Percentiles rank a stretch among this genome's conserved stretches.
These are phyloP conservation scores for Cicer yamashitae DNA, from an alignment of 306 rosid genomes.

Conservation along the genomic window DNA sequence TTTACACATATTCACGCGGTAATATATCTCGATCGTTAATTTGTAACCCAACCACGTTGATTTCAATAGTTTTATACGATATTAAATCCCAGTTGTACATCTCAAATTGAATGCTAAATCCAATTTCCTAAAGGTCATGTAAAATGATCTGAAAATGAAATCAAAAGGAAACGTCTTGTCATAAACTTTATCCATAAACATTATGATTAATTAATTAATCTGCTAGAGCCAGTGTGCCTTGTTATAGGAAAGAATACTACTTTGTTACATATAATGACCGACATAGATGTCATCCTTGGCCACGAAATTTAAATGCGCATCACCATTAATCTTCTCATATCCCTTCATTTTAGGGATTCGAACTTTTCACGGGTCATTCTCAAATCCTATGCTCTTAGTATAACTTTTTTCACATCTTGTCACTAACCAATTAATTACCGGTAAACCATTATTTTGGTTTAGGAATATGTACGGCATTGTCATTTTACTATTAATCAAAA, in stretches of 20 bases:
- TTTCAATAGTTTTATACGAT: too few species aligned
- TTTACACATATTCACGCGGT: too few species aligned
- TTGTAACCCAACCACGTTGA: too few species aligned
- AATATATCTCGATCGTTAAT: too few species aligned
- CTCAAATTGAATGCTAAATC: too few species aligned
- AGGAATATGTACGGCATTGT: too few species aligned
- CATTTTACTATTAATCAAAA: too few species aligned
- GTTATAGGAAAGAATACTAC: slow-evolving; percentile 1
- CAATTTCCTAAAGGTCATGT: slow-evolving; percentile 19
- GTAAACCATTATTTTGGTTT: too few species aligned
- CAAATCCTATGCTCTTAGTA: slow-evolving; percentile 24
- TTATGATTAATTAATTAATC: neutral
- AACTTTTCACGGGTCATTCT: slow-evolving; percentile 30
- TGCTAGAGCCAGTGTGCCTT: neutral
- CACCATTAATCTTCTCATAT: slow-evolving; percentile 31
- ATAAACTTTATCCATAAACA: slow-evolving; percentile 42
- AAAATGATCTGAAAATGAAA: slow-evolving; percentile 44
- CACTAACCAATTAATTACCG: too few species aligned
- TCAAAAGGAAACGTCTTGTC: slow-evolving; percentile 42
- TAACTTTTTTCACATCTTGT: too few species aligned
- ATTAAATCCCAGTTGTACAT: too few species aligned
- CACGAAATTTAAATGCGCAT: slow-evolving; percentile 23
- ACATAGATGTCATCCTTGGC: slow-evolving; percentile 11
- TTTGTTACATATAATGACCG: slow-evolving; percentile 15
- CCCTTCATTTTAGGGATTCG: slow-evolving; percentile 44